Evolutionary conservation across 768 basidiomycete genomes (phyloP).

Genomic region (Rickenella mellea): DNA sequence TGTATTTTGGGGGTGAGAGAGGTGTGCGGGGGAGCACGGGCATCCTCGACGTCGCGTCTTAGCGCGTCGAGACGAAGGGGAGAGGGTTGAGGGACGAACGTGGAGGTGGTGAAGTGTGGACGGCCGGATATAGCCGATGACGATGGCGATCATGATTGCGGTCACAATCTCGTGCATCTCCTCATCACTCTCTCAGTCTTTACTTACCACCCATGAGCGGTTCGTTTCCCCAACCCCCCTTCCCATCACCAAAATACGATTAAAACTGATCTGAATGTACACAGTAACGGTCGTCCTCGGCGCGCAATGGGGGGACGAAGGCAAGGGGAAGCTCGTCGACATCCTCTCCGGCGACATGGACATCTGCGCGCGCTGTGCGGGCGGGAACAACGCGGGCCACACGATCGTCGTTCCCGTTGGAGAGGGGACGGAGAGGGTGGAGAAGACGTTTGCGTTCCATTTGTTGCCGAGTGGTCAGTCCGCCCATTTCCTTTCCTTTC

Average conservation of each 20-base stretch:
- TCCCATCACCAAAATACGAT: conserved; percentile 4
- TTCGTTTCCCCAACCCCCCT: conserved; percentile 13
- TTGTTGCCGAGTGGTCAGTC: conserved; percentile 81
- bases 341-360: conserved; percentile 86
- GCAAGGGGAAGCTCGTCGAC: conserved; percentile 94
- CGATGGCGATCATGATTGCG: background rate
- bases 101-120: no score
- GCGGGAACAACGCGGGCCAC: conserved; percentile 98
- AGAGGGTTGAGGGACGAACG: no score
- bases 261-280: background rate
- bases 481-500: background rate
- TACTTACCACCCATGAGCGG: conserved; percentile 19
- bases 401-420: conserved; percentile 84
- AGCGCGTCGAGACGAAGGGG: no score
- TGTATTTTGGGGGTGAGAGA: conserved; percentile 34
- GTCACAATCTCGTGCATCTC: background rate
- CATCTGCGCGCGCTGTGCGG: conserved; percentile 92
- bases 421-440: conserved; percentile 57
- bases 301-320: conserved; percentile 89
- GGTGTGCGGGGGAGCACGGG: conserved; percentile 39
- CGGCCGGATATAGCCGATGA: no score
- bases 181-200: background rate
- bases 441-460: conserved; percentile 92
- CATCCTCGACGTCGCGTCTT: background rate
- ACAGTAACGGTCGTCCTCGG: conserved; percentile 72